Percentiles rank a stretch among this genome's conserved stretches.
Conservation (phyloP, 1,284 basidiomycete species). For the Coniophora puteana region DNA sequence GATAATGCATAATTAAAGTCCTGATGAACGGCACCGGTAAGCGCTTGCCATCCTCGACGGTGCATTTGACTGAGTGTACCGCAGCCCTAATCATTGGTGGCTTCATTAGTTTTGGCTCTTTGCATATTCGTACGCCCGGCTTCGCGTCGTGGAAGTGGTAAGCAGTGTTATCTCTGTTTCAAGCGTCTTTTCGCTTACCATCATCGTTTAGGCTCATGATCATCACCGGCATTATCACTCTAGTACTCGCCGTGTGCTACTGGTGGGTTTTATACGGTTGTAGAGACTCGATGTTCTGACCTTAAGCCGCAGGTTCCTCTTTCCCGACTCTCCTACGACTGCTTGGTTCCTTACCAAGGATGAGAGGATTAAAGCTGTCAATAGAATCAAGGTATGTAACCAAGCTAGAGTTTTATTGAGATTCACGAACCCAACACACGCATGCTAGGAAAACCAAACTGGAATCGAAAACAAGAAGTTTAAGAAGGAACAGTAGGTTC, state of each 20-base stretch:
- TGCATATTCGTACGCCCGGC: conserved; percentile 49
- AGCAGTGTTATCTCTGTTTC: neutral
- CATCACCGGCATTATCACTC: conserved; percentile 58
- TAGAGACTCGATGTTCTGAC: neutral
- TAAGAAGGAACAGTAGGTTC: conserved; percentile 66
- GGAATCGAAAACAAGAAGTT: conserved; percentile 71
- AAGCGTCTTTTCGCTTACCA: neutral
- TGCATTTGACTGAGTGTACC: neutral
- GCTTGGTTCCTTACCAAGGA: conserved; percentile 60
- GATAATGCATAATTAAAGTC: conserved; percentile 28
- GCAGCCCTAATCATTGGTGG: conserved; percentile 57
- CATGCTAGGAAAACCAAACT: conserved; percentile 57
- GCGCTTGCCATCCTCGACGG: conserved; percentile 3
- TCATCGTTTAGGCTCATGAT: conserved; percentile 56
- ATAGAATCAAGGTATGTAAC: conserved; percentile 46
- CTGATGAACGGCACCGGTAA: conserved; percentile 48
- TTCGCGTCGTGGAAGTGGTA: conserved; percentile 67
- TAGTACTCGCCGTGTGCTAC: conserved; percentile 46
- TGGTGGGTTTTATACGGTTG: conserved; percentile 38
- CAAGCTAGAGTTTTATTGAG: conserved; percentile 2
- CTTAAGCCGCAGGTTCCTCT: conserved; percentile 44
- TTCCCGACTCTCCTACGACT: conserved; percentile 62
- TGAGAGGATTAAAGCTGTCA: conserved; percentile 52
- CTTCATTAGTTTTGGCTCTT: conserved; percentile 60
- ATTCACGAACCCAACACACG: neutral